Base-by-base conservation (phyloP, 2,329 filamentous ascomycete genomes). In the Botrytis squamosa region DNA sequence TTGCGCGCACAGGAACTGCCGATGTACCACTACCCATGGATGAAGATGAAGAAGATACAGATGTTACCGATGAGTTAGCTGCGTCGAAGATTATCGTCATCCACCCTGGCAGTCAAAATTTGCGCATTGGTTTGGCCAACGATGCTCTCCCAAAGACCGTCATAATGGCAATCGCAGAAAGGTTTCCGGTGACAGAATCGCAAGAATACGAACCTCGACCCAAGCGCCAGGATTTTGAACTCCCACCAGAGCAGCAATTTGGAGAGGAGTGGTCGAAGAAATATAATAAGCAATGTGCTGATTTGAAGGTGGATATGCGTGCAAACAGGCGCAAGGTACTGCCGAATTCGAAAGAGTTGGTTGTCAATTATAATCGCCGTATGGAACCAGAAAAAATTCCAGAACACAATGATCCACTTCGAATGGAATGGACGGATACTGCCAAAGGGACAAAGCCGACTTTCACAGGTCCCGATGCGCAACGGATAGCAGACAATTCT, bases 261-360 rank as follows among this genome's bases (percentile, higher is more conserved):
- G 95, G 94, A 68, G 91, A 97, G 79, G 95, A 98, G 81, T 90
- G 86, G 88, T 84, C 87, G 63, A 90, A 90, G 81, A 90, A 88
- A 80, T 98, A 95, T 83, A 89, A 89, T 73, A 92, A 91, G 80
- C 92, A 96, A 91, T 93, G 90, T 75, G 90, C 91, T 71, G 95
- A 98, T 63, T 89, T 99, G 75, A 97, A 97, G 83, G 85, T 91
- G 3, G 92, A 94, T 70, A 97, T 98, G 93, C 91, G 95, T 75
- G 89, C 90, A 77, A 97, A 97, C 84, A 98, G 98, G 86, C 91
- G 94, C 81, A 93, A 97, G 81, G 95, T 98, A 25, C 84, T 98
- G 68, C 96, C 96, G n/a, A 98, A 98, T 81, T 98, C 95, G 0
- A 97, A 97, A 82, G 96, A 99, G 80, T 86, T 98, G 74, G 95